A percentile compares a stretch with the other conserved stretches of the same genome.
These are phyloP conservation scores for Chytriomyces sp. DNA, from an alignment of 192 early-diverging fungal species.

Conservation along the genomic window DNA sequence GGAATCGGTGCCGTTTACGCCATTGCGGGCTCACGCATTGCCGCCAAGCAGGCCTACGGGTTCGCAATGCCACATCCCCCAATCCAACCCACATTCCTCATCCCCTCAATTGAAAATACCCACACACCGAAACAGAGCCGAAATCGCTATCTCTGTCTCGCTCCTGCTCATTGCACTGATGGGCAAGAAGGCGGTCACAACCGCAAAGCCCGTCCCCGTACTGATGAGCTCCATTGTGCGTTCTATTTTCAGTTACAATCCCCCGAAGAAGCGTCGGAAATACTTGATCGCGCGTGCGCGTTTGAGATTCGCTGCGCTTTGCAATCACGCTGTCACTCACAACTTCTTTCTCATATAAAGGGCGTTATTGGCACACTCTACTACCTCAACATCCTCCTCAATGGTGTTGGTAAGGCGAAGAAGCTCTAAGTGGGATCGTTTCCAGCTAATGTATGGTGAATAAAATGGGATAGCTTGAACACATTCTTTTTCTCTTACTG, in stretches of 20 bases:
- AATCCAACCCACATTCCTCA: too few species aligned
- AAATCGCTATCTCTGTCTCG: slow-evolving; percentile 49
- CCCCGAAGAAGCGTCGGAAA: too few species aligned
- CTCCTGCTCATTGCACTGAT: slow-evolving; percentile 46
- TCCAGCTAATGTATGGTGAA: too few species aligned
- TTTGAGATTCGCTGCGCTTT: too few species aligned
- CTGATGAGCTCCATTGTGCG: slow-evolving; percentile 30
- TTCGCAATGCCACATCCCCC: too few species aligned
- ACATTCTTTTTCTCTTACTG: not conserved
- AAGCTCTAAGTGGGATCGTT: not conserved
- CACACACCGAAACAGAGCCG: slow-evolving; percentile 46
- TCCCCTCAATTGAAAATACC: too few species aligned
- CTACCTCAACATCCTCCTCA: not conserved
- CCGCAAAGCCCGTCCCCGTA: slow-evolving; percentile 41
- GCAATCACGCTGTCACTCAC: too few species aligned
- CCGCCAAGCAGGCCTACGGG: too few species aligned
- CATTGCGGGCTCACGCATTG: slow-evolving; percentile 45
- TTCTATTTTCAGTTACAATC: too few species aligned
- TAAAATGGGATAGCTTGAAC: too few species aligned
- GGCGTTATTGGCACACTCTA: slow-evolving; percentile 12
- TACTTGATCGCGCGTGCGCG: too few species aligned
- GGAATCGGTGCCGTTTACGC: slow-evolving; percentile 45
- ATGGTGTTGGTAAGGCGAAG: not conserved
- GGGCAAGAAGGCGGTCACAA: slow-evolving; percentile 40
- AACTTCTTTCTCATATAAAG: too few species aligned